Percentiles rank a stretch among this genome's conserved stretches.
Evolutionary conservation across 2,329 filamentous ascomycete genomes (phyloP).

Genomic region (Botrytis aclada): DNA sequence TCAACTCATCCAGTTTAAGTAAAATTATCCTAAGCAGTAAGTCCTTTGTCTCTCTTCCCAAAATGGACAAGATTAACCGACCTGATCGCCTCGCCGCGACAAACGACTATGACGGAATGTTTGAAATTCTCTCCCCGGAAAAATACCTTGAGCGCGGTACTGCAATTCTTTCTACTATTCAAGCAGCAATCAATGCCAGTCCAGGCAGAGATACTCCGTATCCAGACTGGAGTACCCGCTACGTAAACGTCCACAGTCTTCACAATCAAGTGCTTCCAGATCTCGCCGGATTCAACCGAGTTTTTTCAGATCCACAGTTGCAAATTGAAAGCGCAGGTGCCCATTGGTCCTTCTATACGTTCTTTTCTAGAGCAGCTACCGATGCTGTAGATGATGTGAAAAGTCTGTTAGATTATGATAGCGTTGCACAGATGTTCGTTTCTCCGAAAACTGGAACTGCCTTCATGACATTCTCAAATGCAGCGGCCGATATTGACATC

Average conservation of each 20-base stretch:
- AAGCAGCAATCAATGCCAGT: background rate
- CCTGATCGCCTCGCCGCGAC: background rate
- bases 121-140: background rate
- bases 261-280: background rate
- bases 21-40: background rate
- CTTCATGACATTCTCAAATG: background rate
- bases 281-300: background rate
- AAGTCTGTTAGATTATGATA: no score
- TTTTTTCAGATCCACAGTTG: background rate
- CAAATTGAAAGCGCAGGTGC: background rate
- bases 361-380: background rate
- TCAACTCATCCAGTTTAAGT: background rate
- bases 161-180: background rate
- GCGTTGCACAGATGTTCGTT: background rate
- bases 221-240: background rate
- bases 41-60: background rate
- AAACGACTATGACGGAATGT: background rate
- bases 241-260: background rate
- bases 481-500: background rate
- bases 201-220: background rate
- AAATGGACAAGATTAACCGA: background rate
- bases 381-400: background rate
- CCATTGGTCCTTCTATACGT: background rate
- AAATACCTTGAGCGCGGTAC: background rate
- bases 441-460: background rate